Conservation (phyloP, 2,329 filamentous ascomycete species). For the Zymoseptoria brevis region DNA sequence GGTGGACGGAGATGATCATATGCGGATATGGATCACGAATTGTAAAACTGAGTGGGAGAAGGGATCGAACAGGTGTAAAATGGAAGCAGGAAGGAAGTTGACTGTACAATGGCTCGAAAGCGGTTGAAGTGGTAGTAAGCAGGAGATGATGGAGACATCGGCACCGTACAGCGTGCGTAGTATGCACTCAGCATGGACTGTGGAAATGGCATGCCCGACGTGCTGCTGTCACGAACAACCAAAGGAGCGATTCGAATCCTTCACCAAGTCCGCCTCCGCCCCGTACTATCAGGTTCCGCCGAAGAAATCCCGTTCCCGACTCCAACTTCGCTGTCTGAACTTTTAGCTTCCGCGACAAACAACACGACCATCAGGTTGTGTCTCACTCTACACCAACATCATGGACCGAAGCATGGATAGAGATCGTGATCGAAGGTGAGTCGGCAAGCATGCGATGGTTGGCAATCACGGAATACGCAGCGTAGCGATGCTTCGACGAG, state of each 20-base stretch:
- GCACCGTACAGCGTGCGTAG: background rate
- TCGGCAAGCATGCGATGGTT: slow-evolving; percentile 6
- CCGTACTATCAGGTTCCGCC: background rate
- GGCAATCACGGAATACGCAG: too few relatives aligned
- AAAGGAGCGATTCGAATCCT: background rate
- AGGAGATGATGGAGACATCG: background rate
- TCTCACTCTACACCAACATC: background rate
- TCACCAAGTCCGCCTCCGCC: background rate
- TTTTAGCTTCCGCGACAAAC: background rate
- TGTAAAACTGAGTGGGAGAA: background rate
- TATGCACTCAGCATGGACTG: background rate
- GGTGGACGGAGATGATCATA: slow-evolving; percentile 19
- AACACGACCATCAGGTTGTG: background rate
- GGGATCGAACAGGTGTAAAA: background rate
- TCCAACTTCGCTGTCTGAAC: background rate
- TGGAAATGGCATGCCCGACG: background rate
- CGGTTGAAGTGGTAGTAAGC: background rate
- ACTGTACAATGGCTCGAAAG: background rate
- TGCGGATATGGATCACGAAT: background rate
- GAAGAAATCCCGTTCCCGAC: background rate
- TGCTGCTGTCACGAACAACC: background rate
- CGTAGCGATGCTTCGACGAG: background rate
- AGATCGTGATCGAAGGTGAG: slow-evolving; percentile 39
- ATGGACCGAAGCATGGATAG: slow-evolving; percentile 26
- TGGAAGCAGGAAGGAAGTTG: background rate